Evolutionary conservation across 805 yeast genomes (phyloP).

Genomic region (Maudiozyma saulgeensis): DNA sequence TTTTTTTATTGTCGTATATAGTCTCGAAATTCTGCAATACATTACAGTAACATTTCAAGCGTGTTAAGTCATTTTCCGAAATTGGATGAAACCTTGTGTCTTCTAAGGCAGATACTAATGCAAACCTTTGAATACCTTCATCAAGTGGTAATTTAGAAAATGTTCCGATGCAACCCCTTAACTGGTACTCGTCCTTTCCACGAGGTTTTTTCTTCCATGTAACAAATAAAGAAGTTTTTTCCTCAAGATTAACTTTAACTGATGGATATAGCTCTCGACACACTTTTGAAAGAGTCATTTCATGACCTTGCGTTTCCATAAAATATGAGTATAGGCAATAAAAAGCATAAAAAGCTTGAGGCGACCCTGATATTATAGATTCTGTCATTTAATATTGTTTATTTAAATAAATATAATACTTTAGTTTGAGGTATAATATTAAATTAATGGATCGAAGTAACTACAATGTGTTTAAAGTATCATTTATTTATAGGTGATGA

Average conservation of each 20-base stretch:
- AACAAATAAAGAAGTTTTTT: slow-evolving; percentile 57
- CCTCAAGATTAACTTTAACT: not conserved
- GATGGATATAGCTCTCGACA: slow-evolving; percentile 13
- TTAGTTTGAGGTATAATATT: too few relatives aligned
- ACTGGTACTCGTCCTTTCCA: slow-evolving; percentile 12
- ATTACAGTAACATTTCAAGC: slow-evolving; percentile 33
- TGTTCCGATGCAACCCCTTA: slow-evolving; percentile 94
- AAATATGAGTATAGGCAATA: slow-evolving; percentile 20
- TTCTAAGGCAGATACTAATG: slow-evolving; percentile 62
- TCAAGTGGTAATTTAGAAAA: slow-evolving; percentile 49
- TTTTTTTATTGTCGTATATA: slow-evolving; percentile 27
- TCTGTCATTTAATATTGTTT: not conserved
- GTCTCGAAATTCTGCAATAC: slow-evolving; percentile 32
- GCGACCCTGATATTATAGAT: slow-evolving; percentile 8
- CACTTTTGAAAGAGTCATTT: slow-evolving; percentile 8
- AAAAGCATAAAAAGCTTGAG: slow-evolving; percentile 29
- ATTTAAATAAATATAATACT: not conserved
- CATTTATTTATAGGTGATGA: too few relatives aligned
- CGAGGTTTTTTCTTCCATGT: slow-evolving; percentile 56
- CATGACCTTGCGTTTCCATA: not conserved
- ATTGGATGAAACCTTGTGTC: slow-evolving; percentile 76
- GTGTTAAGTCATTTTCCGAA: slow-evolving; percentile 40
- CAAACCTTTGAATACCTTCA: slow-evolving; percentile 50
- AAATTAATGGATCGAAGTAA: too few relatives aligned
- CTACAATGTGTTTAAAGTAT: too few relatives aligned